phyloP scores from a whole-genome alignment of 176 grass and related monocot genomes.

The Chrysopogon serrulatus region DNA sequence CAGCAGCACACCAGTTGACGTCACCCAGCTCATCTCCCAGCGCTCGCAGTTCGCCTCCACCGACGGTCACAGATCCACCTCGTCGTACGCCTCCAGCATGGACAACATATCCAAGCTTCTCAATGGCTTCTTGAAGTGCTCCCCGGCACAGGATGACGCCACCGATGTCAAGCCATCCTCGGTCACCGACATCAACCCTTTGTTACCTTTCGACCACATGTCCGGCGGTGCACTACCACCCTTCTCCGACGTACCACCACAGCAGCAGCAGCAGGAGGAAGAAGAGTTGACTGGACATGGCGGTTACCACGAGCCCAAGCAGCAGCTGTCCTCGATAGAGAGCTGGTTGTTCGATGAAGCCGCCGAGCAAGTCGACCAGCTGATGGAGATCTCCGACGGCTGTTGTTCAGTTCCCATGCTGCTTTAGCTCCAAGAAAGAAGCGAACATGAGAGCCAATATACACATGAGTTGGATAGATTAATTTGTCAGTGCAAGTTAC shows the following conservation, averaged over 20 bases:
- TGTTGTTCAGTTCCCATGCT: slow-evolving; percentile 39
- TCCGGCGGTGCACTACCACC: neutral
- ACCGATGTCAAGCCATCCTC: slow-evolving; percentile 24
- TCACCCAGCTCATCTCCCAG: neutral
- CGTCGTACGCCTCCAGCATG: slow-evolving; percentile 64
- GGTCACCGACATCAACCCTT: neutral
- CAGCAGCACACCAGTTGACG: neutral
- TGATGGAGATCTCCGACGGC: slow-evolving; percentile 11
- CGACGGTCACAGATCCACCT: neutral
- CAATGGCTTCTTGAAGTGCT: slow-evolving; percentile 57
- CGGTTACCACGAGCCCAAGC: slow-evolving; percentile 33
- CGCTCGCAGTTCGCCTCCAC: slow-evolving; percentile 13
- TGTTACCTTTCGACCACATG: slow-evolving; percentile 1
- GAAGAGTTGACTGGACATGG: neutral
- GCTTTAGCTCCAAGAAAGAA: slow-evolving; percentile 13
- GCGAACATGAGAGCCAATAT: neutral
- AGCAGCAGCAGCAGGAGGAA: neutral
- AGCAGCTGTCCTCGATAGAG: slow-evolving; percentile 52
- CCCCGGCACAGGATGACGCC: neutral
- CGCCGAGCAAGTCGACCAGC: slow-evolving; percentile 44
- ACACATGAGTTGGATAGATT: neutral
- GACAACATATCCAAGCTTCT: slow-evolving; percentile 84
- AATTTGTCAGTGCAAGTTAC: slow-evolving; percentile 2
- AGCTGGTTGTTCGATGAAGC: slow-evolving; percentile 79
- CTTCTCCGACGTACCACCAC: slow-evolving; percentile 2